Conservation (phyloP, 768 basidiomycete genomes). For the Clitopilus hobsonii region DNA sequence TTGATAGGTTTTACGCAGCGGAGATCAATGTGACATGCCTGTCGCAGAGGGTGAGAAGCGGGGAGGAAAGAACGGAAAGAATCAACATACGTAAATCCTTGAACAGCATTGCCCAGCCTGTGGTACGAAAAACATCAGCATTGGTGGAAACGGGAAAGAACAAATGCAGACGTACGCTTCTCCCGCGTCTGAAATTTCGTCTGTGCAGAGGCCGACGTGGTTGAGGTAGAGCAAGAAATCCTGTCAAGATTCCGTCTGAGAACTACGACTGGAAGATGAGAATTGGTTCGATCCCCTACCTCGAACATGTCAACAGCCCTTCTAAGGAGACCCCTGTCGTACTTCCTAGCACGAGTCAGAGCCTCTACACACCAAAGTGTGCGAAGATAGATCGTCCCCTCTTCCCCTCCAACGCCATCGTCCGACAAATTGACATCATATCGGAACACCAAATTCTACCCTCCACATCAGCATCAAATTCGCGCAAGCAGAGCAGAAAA, state of each 20-base stretch:
- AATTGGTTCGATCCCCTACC: slow-evolving; percentile 48
- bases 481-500: too few species aligned
- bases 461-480: too few species aligned
- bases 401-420: slow-evolving; percentile 94
- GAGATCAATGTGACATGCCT: slow-evolving; percentile 85
- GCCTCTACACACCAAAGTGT: slow-evolving; percentile 88
- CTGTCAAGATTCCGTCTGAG: slow-evolving; percentile 22
- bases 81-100: slow-evolving; percentile 77
- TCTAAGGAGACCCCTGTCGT: slow-evolving; percentile 58
- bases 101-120: slow-evolving; percentile 83
- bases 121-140: not conserved
- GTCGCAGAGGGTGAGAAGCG: slow-evolving; percentile 1
- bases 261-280: not conserved
- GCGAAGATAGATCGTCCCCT: slow-evolving; percentile 91
- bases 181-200: slow-evolving; percentile 81
- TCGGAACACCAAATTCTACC: slow-evolving; percentile 85
- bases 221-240: slow-evolving; percentile 81
- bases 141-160: too few species aligned
- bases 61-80: not conserved
- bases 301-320: slow-evolving; percentile 87
- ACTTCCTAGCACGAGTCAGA: slow-evolving; percentile 81
- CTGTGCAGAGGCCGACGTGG: slow-evolving; percentile 83
- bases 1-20: slow-evolving; percentile 78
- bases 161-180: slow-evolving; percentile 78
- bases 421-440: slow-evolving; percentile 84